Evolutionary conservation across 495 filamentous ascomycete genomes (phyloP).

Genomic region (Neurospora sp.): DNA sequence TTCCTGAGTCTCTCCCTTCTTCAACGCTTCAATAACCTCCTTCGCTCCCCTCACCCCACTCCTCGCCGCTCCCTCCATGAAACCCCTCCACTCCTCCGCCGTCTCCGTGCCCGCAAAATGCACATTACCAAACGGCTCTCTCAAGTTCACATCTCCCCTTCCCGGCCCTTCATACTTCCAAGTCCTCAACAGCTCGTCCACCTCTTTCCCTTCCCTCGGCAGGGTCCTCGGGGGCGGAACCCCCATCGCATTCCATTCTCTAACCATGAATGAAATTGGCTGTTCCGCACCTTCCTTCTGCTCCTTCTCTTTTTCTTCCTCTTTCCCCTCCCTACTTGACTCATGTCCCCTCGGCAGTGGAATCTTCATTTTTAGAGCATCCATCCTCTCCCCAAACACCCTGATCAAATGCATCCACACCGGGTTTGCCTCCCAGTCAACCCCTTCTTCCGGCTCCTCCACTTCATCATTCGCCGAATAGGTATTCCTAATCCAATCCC

Average conservation of each 20-base stretch:
- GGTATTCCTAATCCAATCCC: slow-evolving; percentile 16
- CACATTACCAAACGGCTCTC: slow-evolving; percentile 21
- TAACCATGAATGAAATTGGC: neutral
- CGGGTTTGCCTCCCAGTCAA: neutral
- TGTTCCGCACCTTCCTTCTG: neutral
- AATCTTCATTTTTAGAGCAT: neutral
- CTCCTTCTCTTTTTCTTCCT: neutral
- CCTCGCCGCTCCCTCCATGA: slow-evolving; percentile 40
- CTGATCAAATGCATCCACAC: slow-evolving; percentile 2
- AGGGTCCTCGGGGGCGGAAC: neutral
- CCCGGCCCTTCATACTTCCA: neutral
- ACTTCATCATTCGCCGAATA: slow-evolving; percentile 27
- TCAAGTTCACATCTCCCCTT: slow-evolving; percentile 13
- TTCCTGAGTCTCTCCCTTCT: neutral
- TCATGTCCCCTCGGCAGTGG: neutral
- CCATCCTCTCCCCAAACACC: neutral
- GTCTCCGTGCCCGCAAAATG: slow-evolving; percentile 43
- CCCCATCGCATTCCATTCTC: neutral
- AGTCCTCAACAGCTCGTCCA: neutral
- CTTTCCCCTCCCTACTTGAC: no score
- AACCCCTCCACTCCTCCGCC: slow-evolving; percentile 33
- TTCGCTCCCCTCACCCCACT: slow-evolving; percentile 26
- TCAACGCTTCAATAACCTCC: slow-evolving; percentile 21
- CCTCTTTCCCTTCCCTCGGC: neutral
- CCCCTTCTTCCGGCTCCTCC: neutral